Evolutionary conservation across 768 basidiomycete genomes (phyloP).

Genomic region (Tephrocybe sp.): DNA sequence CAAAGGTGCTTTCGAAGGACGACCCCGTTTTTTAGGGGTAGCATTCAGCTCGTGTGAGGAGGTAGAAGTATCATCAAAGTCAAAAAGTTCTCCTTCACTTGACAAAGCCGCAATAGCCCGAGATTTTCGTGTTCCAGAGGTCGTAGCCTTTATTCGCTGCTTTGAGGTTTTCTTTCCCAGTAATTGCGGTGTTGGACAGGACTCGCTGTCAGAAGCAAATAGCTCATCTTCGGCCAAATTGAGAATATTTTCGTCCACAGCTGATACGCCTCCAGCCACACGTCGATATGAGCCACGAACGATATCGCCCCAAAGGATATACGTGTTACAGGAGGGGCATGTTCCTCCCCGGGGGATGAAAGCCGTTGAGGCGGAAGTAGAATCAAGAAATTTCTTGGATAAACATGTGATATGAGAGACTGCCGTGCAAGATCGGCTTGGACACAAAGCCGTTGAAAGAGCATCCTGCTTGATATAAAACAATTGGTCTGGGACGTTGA

Average conservation of each 20-base stretch:
- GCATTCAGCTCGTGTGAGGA: slow-evolving; percentile 17
- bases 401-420: slow-evolving; percentile 63
- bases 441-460: slow-evolving; percentile 54
- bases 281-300: slow-evolving; percentile 63
- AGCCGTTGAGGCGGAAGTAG: slow-evolving; percentile 19
- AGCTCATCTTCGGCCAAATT: slow-evolving; percentile 1
- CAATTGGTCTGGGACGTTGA: background rate
- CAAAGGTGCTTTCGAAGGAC: slow-evolving; percentile 15
- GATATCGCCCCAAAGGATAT: slow-evolving; percentile 71
- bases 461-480: slow-evolving; percentile 39
- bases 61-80: slow-evolving; percentile 21
- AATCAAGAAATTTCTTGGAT: slow-evolving; percentile 41
- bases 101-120: slow-evolving; percentile 14
- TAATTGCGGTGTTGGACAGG: background rate
- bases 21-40: slow-evolving; percentile 25
- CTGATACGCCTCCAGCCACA: slow-evolving; percentile 29
- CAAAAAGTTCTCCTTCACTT: slow-evolving; percentile 29
- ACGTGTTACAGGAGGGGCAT: slow-evolving; percentile 52
- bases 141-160: slow-evolving; percentile 10
- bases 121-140: slow-evolving; percentile 6
- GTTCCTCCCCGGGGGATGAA: slow-evolving; percentile 65
- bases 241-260: slow-evolving; percentile 19
- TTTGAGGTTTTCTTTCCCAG: slow-evolving; percentile 4
- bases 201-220: slow-evolving; percentile 2
- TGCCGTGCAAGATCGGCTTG: slow-evolving; percentile 45